phyloP scores from a whole-genome alignment of 805 yeast species.

The Zygosaccharomyces bailii region DNA sequence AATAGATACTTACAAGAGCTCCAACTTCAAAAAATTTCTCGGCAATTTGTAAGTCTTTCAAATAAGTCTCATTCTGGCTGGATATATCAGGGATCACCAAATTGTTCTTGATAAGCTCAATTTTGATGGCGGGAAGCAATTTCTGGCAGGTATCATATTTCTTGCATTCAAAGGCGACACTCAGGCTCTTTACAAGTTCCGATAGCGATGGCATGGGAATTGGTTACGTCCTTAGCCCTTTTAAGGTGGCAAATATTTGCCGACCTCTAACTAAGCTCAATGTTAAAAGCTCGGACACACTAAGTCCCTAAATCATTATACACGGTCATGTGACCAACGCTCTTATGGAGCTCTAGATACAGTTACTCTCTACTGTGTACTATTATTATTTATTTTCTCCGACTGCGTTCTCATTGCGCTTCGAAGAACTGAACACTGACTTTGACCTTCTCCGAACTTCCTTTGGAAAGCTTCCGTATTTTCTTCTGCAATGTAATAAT shows the following conservation, averaged over 20 bases:
- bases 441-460: conserved; percentile 49
- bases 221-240: background rate
- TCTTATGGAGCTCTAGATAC: background rate
- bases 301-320: background rate
- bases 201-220: conserved; percentile 50
- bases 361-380: background rate
- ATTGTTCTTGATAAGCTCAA: conserved; percentile 73
- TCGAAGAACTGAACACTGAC: conserved; percentile 47
- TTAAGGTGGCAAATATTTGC: conserved; percentile 14
- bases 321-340: background rate
- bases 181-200: conserved; percentile 64
- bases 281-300: background rate
- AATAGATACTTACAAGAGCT: conserved; percentile 71
- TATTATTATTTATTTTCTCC: no score
- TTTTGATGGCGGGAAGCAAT: conserved; percentile 66
- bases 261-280: background rate
- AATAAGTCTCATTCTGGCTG: conserved; percentile 34
- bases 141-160: conserved; percentile 59
- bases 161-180: conserved; percentile 57
- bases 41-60: conserved; percentile 71
- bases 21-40: conserved; percentile 86
- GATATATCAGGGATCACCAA: conserved; percentile 63
- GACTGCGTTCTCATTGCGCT: conserved; percentile 14
- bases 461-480: conserved; percentile 51
- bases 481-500: conserved; percentile 58